Base-by-base conservation (phyloP, 1,284 basidiomycete species). In the Austropuccinia psidii region DNA sequence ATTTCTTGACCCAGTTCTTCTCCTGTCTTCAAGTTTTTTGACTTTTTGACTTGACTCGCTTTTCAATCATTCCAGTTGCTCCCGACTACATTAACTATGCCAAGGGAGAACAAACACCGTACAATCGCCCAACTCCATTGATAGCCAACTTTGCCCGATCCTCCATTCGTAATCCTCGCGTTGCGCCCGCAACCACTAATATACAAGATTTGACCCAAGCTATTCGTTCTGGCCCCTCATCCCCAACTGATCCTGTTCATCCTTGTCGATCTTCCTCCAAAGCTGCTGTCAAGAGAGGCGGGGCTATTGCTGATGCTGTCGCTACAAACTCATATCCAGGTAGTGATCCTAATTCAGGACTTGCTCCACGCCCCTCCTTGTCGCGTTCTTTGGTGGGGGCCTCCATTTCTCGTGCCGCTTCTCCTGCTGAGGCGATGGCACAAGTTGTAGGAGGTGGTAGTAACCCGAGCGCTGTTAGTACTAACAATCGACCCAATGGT, bases 51-150 rank as follows among this genome's bases (percentile, higher is more conserved):
- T 55, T 27, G 15, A 55, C n/a, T 6, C 19, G 19, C 54, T 6
- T 39, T 21, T 55, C 7, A 37, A 54, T 39, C 43, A 27, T 39
- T 21, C 27, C 24, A 72, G 69, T 62, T 43, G 57, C 69, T 4
- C 69, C 69, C 7, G 69, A 72, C 39, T 72, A 62, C 57, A 58
- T 72, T 27, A 72, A 72, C 29, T 72, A 72, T 60, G 69, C 69
- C 4, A 29, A 58, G 21, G 69, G 69, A 1, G 69, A 72, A 43
- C 69, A 72, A 62, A 72, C 69, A 24, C 69, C 69, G 2, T 62
- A 62, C 29, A 60, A 35, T 43, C 57, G 58, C 7, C 45, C 69
- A 21, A 57, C 69, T 21, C 29, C 67, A 4, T 33, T 57, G 21
- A 54, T 43, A 15, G 69, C 69, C n/a, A 72, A 72, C 57, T 72